A percentile compares a stretch with the other conserved stretches of the same genome.
Conservation (phyloP, 495 filamentous ascomycete genomes). For the Podospora conica region DNA sequence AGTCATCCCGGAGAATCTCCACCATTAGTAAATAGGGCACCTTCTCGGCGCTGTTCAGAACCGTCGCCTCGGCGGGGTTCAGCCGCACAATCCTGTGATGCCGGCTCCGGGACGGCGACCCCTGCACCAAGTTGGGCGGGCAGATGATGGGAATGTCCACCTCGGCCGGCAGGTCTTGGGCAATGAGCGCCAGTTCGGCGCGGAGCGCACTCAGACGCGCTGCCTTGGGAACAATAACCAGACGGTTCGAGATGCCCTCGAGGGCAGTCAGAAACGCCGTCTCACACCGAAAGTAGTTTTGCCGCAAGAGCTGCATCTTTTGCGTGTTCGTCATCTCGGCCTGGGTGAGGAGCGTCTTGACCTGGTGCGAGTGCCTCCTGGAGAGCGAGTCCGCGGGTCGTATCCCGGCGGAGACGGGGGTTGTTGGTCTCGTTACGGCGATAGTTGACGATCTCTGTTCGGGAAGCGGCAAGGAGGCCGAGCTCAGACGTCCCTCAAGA, state of each 20-base stretch:
- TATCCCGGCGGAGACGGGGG: slow-evolving; percentile 47
- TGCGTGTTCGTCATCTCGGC: slow-evolving; percentile 49
- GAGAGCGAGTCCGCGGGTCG: slow-evolving; percentile 43
- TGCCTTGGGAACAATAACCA: slow-evolving; percentile 66
- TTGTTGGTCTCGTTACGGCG: slow-evolving; percentile 36
- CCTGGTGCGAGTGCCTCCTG: slow-evolving; percentile 44
- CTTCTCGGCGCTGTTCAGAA: slow-evolving; percentile 71
- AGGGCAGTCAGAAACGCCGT: slow-evolving; percentile 66
- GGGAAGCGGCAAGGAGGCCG: slow-evolving; percentile 59
- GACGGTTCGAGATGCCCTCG: slow-evolving; percentile 69
- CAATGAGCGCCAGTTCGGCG: slow-evolving; percentile 67
- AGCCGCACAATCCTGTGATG: slow-evolving; percentile 71
- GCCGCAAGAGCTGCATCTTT: slow-evolving; percentile 56
- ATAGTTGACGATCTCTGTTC: slow-evolving; percentile 45
- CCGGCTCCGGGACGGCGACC: slow-evolving; percentile 54
- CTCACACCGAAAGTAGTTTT: slow-evolving; percentile 70
- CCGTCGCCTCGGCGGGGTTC: slow-evolving; percentile 71
- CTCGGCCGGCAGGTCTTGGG: slow-evolving; percentile 66
- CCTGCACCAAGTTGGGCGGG: slow-evolving; percentile 59
- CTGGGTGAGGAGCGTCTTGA: slow-evolving; percentile 43
- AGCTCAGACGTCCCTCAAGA: slow-evolving; percentile 50
- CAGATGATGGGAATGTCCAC: slow-evolving; percentile 72
- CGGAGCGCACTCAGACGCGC: slow-evolving; percentile 68
- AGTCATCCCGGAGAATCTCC: slow-evolving; percentile 66
- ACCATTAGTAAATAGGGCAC: slow-evolving; percentile 74